Percentiles rank a stretch among this genome's conserved stretches.
Conservation (phyloP, 495 filamentous ascomycete genomes). For the Parmelia sp. region DNA sequence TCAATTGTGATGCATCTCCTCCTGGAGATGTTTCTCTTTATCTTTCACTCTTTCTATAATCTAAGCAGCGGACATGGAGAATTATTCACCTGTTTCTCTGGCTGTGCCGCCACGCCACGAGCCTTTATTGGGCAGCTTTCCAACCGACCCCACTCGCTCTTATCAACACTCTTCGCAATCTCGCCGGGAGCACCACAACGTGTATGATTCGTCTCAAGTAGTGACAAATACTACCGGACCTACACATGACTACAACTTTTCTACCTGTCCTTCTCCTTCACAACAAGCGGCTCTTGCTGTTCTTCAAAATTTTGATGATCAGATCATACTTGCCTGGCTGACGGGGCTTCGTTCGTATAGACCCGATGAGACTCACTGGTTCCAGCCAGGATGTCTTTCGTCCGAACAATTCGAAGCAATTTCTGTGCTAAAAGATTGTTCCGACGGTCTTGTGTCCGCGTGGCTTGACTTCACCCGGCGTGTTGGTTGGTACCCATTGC, state of each 20-base stretch:
- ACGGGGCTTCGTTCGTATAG: slow-evolving; percentile 1
- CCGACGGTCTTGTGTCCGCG: not conserved
- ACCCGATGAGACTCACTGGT: not conserved
- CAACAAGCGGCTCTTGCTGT: not conserved
- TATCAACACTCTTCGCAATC: not conserved
- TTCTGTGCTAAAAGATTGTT: not conserved
- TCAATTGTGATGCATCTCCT: not conserved
- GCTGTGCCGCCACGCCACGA: not conserved
- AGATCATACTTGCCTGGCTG: not conserved
- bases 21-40: not conserved
- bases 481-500: not conserved
- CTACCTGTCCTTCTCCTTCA: not conserved
- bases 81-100: not conserved
- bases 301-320: not conserved
- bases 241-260: not conserved
- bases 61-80: not conserved
- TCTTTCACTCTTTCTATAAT: not conserved
- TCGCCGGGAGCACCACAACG: not conserved
- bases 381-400: not conserved
- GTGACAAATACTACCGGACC: not conserved
- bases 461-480: not conserved
- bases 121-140: not conserved
- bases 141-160: not conserved
- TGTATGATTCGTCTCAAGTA: not conserved
- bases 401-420: slow-evolving; percentile 2